phyloP scores from a whole-genome alignment of 805 yeast species.

The Ogataea saltuana region DNA sequence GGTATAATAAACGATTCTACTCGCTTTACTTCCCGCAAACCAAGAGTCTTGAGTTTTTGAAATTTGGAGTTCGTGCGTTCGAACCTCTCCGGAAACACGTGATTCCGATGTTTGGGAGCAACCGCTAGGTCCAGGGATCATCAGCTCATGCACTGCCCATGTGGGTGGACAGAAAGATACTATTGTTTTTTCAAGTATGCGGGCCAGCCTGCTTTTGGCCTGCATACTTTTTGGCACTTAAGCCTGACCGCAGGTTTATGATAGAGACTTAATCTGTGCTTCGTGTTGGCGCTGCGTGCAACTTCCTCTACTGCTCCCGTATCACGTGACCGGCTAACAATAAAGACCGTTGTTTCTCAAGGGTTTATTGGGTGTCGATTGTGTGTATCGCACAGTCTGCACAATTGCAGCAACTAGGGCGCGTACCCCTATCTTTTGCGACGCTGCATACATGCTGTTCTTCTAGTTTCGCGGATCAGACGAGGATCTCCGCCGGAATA shows the following conservation, averaged over 20 bases:
- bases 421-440: background rate
- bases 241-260: background rate
- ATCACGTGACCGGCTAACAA: too few species aligned
- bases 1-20: too few species aligned
- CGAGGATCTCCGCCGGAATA: background rate
- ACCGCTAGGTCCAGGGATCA: background rate
- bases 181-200: background rate
- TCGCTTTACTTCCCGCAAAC: too few species aligned
- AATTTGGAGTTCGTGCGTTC: too few species aligned
- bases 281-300: background rate
- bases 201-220: too few species aligned
- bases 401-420: background rate
- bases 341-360: background rate
- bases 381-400: background rate
- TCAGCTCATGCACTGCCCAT: conserved; percentile 3
- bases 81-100: too few species aligned
- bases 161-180: background rate
- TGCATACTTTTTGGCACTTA: background rate
- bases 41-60: too few species aligned
- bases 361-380: background rate
- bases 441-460: conserved; percentile 2
- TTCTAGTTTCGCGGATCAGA: background rate
- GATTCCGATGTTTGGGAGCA: too few species aligned
- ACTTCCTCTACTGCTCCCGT: background rate
- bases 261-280: background rate